phyloP scores from a whole-genome alignment of 2,329 filamentous ascomycete species.

The Xylariomycetidae sp. region DNA sequence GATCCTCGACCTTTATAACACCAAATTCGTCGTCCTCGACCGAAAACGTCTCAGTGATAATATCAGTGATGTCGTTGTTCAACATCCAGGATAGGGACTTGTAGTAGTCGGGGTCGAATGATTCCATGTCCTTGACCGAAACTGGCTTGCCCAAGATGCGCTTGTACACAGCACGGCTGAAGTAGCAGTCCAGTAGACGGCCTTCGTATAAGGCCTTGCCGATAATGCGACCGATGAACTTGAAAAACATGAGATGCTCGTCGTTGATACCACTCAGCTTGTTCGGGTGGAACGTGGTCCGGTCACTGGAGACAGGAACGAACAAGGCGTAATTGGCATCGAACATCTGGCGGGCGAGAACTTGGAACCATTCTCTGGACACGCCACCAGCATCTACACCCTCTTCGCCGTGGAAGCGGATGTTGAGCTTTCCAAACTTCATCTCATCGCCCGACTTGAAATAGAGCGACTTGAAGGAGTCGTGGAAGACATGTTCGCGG shows the following conservation, averaged over 20 bases:
- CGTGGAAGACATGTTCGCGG: conserved; percentile 92
- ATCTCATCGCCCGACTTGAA: conserved; percentile 96
- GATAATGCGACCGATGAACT: conserved; percentile 97
- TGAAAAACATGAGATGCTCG: conserved; percentile 97
- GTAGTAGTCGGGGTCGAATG: conserved; percentile 96
- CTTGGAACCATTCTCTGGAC: conserved; percentile 98
- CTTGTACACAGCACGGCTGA: conserved; percentile 98
- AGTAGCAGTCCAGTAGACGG: conserved; percentile 94
- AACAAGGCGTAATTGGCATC: conserved; percentile 96
- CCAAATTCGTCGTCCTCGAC: conserved; percentile 93
- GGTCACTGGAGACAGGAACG: conserved; percentile 91
- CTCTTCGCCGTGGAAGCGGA: conserved; percentile 94
- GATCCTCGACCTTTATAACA: conserved; percentile 77
- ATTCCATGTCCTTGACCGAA: conserved; percentile 99
- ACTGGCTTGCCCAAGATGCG: conserved; percentile 91
- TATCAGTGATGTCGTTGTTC: conserved; percentile 96
- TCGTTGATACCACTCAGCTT: conserved; percentile 89
- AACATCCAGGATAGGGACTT: conserved; percentile 98
- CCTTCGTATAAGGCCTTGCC: conserved; percentile 97
- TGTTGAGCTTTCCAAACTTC: conserved; percentile 98
- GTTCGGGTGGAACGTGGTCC: conserved; percentile 98
- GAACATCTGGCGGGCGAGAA: conserved; percentile 96
- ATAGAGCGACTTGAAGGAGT: conserved; percentile 97
- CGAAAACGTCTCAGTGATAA: conserved; percentile 94
- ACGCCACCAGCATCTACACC: conserved; percentile 97